Evolutionary conservation across 805 yeast species (phyloP), one percentile per base, ranked within the genome.

Genomic region (Clavispora santaluciae): DNA sequence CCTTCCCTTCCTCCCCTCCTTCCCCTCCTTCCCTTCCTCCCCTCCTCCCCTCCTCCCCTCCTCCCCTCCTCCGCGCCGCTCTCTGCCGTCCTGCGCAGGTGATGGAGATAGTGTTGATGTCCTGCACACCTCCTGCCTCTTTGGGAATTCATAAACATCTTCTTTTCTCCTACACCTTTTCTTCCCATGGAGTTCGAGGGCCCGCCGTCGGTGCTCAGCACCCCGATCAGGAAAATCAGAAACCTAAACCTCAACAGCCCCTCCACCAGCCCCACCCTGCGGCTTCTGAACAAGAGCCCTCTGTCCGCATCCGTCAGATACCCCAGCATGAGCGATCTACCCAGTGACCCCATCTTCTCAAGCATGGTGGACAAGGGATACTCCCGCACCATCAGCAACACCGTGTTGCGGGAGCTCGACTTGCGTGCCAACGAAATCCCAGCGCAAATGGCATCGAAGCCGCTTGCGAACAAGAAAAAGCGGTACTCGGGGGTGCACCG

Each of bases 181-280:
- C 29, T 24, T 23, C 18, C 12, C 37, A 50, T 50, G 54, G 49
- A 26, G 13, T 36, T 16, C 26, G 51, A 50, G 21, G 34, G 39
- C 26, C 44, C 42, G 24, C 23, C 42, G 17, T 44, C 49, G 36
- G 40, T 41, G 37, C 51, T 69, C 24, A 64, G 53, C 42, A 69
- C 75, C 0, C 75, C 75, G 12, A 68, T 67, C 38, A 68, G 63
- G 42, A 61, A 56, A 48, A 66, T 69, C 40, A 48, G 59, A 34
- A 53, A 58, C 22, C 53, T 69, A 24, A 50, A 59, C 5, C 43
- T 69, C 18, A 50, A 56, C 29, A 65, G 72, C 5, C 72, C 73
- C 20, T 22, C 20, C 31, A 28, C 30, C 13, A 24, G 23, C 21
- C 11, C 16, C 2, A 23, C 10, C 13, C 31, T n/a, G 22, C 15